Percentiles rank a stretch among this genome's conserved stretches.
phyloP scores from a whole-genome alignment of 345 rosid species.

The Aquilaria sinensis region DNA sequence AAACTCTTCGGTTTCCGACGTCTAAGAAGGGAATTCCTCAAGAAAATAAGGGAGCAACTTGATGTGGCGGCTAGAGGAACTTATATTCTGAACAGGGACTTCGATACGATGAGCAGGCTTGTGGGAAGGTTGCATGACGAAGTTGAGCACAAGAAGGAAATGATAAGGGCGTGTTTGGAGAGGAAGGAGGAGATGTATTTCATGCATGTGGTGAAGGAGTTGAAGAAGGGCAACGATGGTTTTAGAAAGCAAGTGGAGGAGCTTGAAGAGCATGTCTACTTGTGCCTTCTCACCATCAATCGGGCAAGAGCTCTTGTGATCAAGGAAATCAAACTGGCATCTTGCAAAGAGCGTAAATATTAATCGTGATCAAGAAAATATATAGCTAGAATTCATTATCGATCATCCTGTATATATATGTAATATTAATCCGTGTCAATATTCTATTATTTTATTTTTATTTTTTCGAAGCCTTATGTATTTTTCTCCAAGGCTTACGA shows the following conservation, averaged over 20 bases:
- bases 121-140: slow-evolving; percentile 42
- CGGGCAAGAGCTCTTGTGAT: slow-evolving; percentile 33
- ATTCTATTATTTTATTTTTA: background rate
- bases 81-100: slow-evolving; percentile 36
- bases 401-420: too few species aligned
- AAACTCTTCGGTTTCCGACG: slow-evolving; percentile 12
- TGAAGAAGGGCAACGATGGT: slow-evolving; percentile 26
- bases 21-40: slow-evolving; percentile 17
- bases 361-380: too few species aligned
- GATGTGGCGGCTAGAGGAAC: slow-evolving; percentile 37
- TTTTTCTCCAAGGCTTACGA: background rate
- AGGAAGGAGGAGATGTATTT: slow-evolving; percentile 19
- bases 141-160: slow-evolving; percentile 33
- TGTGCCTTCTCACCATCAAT: slow-evolving; percentile 39
- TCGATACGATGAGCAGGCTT: slow-evolving; percentile 39
- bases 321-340: slow-evolving; percentile 14
- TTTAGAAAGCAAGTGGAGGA: slow-evolving; percentile 34
- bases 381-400: too few species aligned
- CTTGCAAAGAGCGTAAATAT: background rate
- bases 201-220: slow-evolving; percentile 28
- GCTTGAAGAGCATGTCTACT: slow-evolving; percentile 37
- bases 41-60: slow-evolving; percentile 26
- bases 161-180: slow-evolving; percentile 29
- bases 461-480: background rate
- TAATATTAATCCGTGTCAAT: too few species aligned